Evolutionary conservation across 2,329 filamentous ascomycete genomes (phyloP).

Genomic region (Fusarium sp.): DNA sequence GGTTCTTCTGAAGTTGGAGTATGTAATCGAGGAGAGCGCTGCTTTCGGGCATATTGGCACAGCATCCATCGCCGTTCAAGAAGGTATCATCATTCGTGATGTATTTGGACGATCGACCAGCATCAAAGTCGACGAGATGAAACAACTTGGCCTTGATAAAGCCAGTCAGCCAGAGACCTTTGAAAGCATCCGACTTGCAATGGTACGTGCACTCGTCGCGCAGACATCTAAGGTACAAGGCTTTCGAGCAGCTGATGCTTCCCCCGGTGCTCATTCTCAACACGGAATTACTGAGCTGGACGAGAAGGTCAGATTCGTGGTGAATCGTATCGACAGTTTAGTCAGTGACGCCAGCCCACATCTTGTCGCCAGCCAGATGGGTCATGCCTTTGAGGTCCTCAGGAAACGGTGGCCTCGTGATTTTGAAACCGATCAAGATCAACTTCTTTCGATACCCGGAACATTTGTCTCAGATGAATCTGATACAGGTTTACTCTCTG

Average conservation of each 20-base stretch:
- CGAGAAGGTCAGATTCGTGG: neutral
- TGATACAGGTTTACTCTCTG: neutral
- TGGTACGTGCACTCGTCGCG: neutral
- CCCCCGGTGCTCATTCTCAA: too few relatives aligned
- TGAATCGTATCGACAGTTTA: neutral
- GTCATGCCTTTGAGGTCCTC: neutral
- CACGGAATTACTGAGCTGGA: neutral
- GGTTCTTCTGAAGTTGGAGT: neutral
- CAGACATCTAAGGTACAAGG: slow-evolving; percentile 2
- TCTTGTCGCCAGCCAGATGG: neutral
- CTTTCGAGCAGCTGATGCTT: neutral
- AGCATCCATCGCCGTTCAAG: neutral
- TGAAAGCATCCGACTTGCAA: neutral
- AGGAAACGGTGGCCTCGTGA: neutral
- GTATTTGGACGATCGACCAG: neutral
- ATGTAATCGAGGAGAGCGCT: neutral
- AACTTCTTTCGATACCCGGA: too few relatives aligned
- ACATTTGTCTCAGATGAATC: too few relatives aligned
- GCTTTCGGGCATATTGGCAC: neutral
- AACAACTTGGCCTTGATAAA: neutral
- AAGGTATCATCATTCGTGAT: neutral
- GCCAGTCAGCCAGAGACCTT: neutral
- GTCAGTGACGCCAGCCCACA: neutral
- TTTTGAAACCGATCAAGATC: neutral
- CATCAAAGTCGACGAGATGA: neutral